Percentiles rank a stretch among this genome's conserved stretches.
These are phyloP conservation scores for Malania oleifera DNA, from an alignment of 164 flowering plant species.

Conservation along the genomic window DNA sequence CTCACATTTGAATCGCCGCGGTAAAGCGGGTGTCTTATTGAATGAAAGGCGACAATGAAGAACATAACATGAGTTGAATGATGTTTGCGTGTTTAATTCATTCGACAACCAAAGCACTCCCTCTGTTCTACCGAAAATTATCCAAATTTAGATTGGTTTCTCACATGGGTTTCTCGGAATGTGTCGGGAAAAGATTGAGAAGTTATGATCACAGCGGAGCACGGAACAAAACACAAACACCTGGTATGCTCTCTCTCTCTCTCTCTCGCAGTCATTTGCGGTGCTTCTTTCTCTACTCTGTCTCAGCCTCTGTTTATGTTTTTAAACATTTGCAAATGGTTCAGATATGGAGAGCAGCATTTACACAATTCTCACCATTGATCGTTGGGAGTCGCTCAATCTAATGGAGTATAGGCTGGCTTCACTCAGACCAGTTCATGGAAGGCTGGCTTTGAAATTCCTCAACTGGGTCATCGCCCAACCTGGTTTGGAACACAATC, in stretches of 20 bases:
- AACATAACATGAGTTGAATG: background rate
- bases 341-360: constrained; percentile 54
- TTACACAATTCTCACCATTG: constrained; percentile 56
- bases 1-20: too few relatives aligned
- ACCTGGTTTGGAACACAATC: constrained; percentile 55
- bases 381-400: constrained; percentile 82
- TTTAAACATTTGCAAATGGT: constrained; percentile 17
- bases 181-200: background rate
- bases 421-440: constrained; percentile 65
- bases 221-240: constrained; percentile 6
- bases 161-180: constrained; percentile 20
- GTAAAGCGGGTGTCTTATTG: too few relatives aligned
- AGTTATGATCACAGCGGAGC: background rate
- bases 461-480: constrained; percentile 63
- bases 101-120: constrained; percentile 14
- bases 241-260: constrained; percentile 16
- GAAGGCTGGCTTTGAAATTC: constrained; percentile 68
- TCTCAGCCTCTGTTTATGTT: background rate
- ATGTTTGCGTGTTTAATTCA: constrained; percentile 14
- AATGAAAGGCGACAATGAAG: background rate
- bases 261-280: too few relatives aligned
- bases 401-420: constrained; percentile 56
- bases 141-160: constrained; percentile 22
- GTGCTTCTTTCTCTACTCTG: background rate
- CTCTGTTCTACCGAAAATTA: constrained; percentile 1